Conservation (phyloP, 768 basidiomycete species). For the Filobasidium wieringae region DNA sequence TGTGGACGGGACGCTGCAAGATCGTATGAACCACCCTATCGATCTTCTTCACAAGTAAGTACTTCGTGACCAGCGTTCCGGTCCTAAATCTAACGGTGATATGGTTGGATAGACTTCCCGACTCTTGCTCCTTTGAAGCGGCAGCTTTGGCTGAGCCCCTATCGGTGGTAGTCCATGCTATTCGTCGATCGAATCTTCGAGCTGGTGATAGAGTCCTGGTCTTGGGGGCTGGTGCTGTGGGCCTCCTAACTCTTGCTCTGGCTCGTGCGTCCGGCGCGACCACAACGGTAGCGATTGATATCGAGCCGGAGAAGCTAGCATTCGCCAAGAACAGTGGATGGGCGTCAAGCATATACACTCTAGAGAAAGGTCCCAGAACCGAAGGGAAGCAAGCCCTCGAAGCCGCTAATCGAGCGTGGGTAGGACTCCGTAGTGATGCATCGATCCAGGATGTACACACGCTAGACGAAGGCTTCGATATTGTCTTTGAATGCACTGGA, state of each 20-base stretch:
- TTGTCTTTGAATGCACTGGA: slow-evolving; percentile 90
- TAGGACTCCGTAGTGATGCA: slow-evolving; percentile 43
- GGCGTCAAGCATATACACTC: slow-evolving; percentile 57
- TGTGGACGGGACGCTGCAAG: slow-evolving; percentile 79
- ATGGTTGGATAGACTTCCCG: background rate
- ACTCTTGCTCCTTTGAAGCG: slow-evolving; percentile 18
- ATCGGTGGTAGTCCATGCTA: slow-evolving; percentile 66
- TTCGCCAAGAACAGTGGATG: slow-evolving; percentile 68
- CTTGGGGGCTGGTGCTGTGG: slow-evolving; percentile 85
- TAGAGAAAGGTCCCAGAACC: slow-evolving; percentile 43
- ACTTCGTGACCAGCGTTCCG: background rate
- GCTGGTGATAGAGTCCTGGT: slow-evolving; percentile 65
- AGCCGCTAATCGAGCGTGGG: slow-evolving; percentile 30
- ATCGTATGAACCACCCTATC: slow-evolving; percentile 79
- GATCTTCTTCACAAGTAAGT: slow-evolving; percentile 76
- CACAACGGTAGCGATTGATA: slow-evolving; percentile 67
- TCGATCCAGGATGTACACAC: slow-evolving; percentile 49
- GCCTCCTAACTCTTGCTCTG: slow-evolving; percentile 73
- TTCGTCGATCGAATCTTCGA: slow-evolving; percentile 41
- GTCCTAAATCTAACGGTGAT: background rate
- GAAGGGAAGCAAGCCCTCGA: slow-evolving; percentile 28
- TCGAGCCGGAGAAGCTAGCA: slow-evolving; percentile 66
- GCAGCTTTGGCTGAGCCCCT: slow-evolving; percentile 89
- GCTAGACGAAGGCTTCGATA: slow-evolving; percentile 71
- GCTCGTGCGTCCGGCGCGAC: slow-evolving; percentile 57